Evolutionary conservation across 208 protist species (phyloP), one percentile per base, ranked within the genome.

Genomic region (Tritrichomonas foetus): DNA sequence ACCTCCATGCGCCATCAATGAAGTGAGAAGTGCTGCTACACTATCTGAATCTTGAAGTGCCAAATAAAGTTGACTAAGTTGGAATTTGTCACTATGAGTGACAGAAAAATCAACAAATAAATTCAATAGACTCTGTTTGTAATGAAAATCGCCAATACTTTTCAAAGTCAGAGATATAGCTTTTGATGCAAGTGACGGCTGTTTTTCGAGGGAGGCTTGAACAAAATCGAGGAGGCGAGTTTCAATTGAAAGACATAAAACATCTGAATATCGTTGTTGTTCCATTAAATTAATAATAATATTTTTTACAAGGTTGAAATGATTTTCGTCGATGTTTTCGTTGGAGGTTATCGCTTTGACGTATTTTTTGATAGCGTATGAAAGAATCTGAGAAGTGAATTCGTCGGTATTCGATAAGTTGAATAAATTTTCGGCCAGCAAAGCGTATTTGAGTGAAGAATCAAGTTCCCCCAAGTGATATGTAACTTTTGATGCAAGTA

Each of bases 31-130:
- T 8, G 47, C 41, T 8, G 74, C 74, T 20, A 30, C 74, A 25
- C 33, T 47, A 8, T 47, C 30, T 27, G 33, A 82, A 82, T 82
- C 74, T 82, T 82, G 74, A 50, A 82, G 50, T 16, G 33, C 33
- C 27, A 50, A 50, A 82, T 82, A 82, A 50, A 82, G 74, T 50
- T 82, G 74, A 82, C 39, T 50, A 47, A 82, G 36, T 27, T 82
- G 74, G 39, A 82, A 82, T 82, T 82, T 82, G 50, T 82, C 74
- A 30, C 41, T 82, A 3, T 39, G 30, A 11, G 39, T 47, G 8
- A 30, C 5, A 8, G 74, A 82, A 82, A 82, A 82, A 50, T 82
- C 41, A 49, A 82, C 41, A 11, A 82, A 50, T 82, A 82, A 47
- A 82, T 82, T 39, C 9, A 82, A 50, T 50, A 82, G 11, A 47